These are phyloP conservation scores for Agrocybe chaxingu DNA, from an alignment of 768 basidiomycete genomes.

Conservation along the genomic window DNA sequence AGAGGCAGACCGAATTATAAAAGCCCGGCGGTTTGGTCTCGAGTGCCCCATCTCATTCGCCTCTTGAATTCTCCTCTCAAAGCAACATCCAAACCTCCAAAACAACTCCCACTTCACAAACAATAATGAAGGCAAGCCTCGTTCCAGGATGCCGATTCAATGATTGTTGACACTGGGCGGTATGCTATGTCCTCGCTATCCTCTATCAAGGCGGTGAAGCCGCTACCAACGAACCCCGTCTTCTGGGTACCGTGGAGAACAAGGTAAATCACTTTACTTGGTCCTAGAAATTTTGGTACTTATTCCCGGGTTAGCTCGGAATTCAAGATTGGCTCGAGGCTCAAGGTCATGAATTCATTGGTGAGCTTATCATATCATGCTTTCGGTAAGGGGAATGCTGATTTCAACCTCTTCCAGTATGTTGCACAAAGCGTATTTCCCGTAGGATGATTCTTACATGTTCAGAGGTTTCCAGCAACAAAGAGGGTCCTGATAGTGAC, in stretches of 20 bases:
- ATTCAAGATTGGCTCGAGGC: constrained; percentile 65
- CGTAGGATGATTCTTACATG: neutral
- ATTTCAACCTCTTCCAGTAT: constrained; percentile 1
- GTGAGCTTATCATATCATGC: constrained; percentile 31
- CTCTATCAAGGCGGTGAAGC: constrained; percentile 68
- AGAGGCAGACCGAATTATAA: constrained; percentile 12
- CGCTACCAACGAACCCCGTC: constrained; percentile 66
- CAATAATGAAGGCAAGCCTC: constrained; percentile 18
- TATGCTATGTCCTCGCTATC: constrained; percentile 62
- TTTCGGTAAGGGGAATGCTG: neutral
- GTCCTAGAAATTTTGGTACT: neutral
- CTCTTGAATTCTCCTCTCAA: neutral
- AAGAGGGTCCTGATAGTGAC: constrained; percentile 77
- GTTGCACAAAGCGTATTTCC: neutral
- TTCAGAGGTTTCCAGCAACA: constrained; percentile 68
- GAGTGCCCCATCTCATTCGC: constrained; percentile 1
- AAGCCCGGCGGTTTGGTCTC: constrained; percentile 8
- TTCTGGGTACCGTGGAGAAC: constrained; percentile 81
- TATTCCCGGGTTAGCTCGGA: constrained; percentile 51
- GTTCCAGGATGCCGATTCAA: neutral
- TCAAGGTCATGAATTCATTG: constrained; percentile 72
- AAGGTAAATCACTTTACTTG: constrained; percentile 36
- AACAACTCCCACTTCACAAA: neutral
- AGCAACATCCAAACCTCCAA: neutral
- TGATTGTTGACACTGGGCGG: constrained; percentile 7